These are phyloP conservation scores for Kodamaea kakaduensis DNA, from an alignment of 805 yeast genomes.

Conservation along the genomic window DNA sequence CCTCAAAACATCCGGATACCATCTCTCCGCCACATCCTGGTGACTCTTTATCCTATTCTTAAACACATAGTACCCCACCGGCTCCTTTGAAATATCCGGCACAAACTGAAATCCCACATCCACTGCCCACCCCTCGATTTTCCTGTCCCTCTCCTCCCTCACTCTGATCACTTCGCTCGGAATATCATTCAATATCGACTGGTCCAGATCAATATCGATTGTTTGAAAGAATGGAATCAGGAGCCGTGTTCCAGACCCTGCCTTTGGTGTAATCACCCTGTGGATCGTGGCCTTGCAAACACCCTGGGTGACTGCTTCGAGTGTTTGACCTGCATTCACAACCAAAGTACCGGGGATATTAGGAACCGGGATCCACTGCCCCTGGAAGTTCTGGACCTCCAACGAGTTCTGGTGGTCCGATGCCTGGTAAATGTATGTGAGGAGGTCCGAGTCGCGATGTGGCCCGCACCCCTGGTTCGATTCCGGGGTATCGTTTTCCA, in stretches of 20 bases:
- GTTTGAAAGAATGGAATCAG: conserved; percentile 49
- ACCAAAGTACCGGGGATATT: conserved; percentile 48
- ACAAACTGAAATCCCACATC: conserved; percentile 39
- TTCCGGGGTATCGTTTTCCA: conserved; percentile 24
- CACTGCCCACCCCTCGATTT: conserved; percentile 33
- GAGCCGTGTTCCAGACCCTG: conserved; percentile 37
- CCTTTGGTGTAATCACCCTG: conserved; percentile 44
- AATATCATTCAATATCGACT: conserved; percentile 27
- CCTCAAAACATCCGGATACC: conserved; percentile 39
- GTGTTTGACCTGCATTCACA: conserved; percentile 58
- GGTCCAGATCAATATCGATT: conserved; percentile 35
- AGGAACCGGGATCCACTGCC: conserved; percentile 54
- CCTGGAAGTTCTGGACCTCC: conserved; percentile 53
- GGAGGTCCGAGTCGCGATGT: conserved; percentile 62
- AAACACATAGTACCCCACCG: conserved; percentile 46
- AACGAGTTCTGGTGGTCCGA: conserved; percentile 45
- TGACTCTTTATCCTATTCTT: conserved; percentile 43
- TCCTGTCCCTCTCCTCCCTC: conserved; percentile 33
- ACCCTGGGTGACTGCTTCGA: conserved; percentile 57
- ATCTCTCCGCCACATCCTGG: conserved; percentile 39
- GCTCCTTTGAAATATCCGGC: conserved; percentile 34
- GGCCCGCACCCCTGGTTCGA: conserved; percentile 56
- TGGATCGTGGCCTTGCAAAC: conserved; percentile 60
- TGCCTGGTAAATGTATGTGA: conserved; percentile 60
- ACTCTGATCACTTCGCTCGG: conserved; percentile 25